Evolutionary conservation across 768 basidiomycete species (phyloP).

Genomic region (Mycena chlorophos): DNA sequence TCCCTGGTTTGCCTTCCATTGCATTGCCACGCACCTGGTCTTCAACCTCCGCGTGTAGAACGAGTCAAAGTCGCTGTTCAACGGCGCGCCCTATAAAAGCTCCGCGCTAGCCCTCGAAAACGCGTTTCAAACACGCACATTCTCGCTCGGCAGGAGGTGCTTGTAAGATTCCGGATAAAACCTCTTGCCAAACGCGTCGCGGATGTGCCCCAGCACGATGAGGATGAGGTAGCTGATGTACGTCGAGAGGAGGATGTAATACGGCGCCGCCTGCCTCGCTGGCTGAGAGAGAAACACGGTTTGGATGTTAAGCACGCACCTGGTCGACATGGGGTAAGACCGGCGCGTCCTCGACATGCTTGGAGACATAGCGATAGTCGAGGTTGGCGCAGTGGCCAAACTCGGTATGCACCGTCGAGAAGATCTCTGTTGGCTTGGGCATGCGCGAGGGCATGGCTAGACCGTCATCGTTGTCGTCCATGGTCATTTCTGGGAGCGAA

Average conservation of each 20-base stretch:
- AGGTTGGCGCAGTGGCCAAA: constrained; percentile 89
- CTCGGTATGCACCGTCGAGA: constrained; percentile 81
- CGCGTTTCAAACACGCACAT: constrained; percentile 54
- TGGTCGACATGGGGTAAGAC: constrained; percentile 61
- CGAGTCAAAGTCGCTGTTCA: constrained; percentile 98
- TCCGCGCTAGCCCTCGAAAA: constrained; percentile 1
- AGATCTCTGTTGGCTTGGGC: constrained; percentile 78
- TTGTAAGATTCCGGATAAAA: constrained; percentile 67
- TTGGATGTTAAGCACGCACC: constrained; percentile 26
- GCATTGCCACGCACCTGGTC: too few species aligned
- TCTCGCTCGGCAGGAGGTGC: constrained; percentile 73
- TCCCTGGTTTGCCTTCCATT: too few species aligned
- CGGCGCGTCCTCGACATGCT: constrained; percentile 53
- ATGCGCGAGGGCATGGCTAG: constrained; percentile 63
- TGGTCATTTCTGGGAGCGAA: too few species aligned
- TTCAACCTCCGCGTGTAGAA: constrained; percentile 82
- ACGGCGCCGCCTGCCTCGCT: constrained; percentile 64
- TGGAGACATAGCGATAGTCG: constrained; percentile 67
- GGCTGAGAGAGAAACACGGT: not conserved
- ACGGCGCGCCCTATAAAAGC: constrained; percentile 70
- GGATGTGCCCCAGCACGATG: constrained; percentile 87
- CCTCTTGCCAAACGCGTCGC: constrained; percentile 95
- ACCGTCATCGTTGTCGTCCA: constrained; percentile 54
- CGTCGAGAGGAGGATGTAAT: constrained; percentile 88
- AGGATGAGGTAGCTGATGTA: constrained; percentile 93